Evolutionary conservation across 2,329 filamentous ascomycete genomes (phyloP).

Genomic region (Didymella sp.): DNA sequence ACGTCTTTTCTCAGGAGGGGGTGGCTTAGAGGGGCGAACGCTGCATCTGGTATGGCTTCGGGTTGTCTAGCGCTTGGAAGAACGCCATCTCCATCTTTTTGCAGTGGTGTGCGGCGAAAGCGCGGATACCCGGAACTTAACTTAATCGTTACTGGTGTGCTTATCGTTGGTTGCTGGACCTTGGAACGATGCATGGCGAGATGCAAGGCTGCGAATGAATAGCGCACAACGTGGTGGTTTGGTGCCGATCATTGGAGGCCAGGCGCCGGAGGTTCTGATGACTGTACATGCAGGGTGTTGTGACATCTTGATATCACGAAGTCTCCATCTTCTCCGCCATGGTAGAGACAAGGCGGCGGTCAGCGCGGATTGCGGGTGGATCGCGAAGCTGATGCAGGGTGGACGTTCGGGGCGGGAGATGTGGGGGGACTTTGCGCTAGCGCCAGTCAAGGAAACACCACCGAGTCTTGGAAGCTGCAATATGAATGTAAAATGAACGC

Average conservation of each 20-base stretch:
- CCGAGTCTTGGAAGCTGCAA: constrained; percentile 2
- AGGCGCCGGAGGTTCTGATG: not conserved
- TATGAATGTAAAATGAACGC: not conserved
- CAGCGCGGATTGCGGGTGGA: constrained; percentile 1
- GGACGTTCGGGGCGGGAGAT: constrained; percentile 6
- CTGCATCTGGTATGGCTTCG: constrained; percentile 13
- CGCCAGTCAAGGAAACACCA: constrained; percentile 7
- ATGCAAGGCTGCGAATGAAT: not conserved
- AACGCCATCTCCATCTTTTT: constrained; percentile 13
- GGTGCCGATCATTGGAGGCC: constrained; percentile 3
- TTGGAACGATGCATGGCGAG: not conserved
- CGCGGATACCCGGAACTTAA: constrained; percentile 18
- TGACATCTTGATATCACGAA: not conserved
- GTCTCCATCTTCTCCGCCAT: not conserved
- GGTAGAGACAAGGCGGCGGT: not conserved
- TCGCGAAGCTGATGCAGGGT: constrained; percentile 10
- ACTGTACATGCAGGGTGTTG: not conserved
- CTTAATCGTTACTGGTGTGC: constrained; percentile 15
- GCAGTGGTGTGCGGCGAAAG: constrained; percentile 15
- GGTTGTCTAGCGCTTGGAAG: constrained; percentile 18
- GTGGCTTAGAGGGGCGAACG: constrained; percentile 19
- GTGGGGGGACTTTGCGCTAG: constrained; percentile 9
- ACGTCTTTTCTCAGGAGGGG: constrained; percentile 17
- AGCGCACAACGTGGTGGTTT: not conserved
- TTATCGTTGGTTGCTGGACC: constrained; percentile 8